Conservation (phyloP, 2,329 filamentous ascomycete genomes). For the Endoconidiophora polonica region DNA sequence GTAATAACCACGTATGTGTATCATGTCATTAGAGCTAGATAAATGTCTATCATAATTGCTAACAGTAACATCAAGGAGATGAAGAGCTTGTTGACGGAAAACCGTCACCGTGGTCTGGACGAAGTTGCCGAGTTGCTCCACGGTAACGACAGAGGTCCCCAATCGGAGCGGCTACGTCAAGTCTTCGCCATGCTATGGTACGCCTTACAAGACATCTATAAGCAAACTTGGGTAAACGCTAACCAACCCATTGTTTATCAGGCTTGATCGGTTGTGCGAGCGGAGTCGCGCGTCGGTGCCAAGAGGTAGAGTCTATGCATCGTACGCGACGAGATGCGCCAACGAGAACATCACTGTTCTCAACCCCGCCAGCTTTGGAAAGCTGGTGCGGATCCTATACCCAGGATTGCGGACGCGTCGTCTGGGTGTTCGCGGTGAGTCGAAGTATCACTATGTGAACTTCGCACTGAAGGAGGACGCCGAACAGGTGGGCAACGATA, state of each 20-base stretch:
- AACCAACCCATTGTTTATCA: conserved; percentile 21
- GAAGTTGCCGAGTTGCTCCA: conserved; percentile 63
- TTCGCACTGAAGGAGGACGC: conserved; percentile 42
- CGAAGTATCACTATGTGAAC: conserved; percentile 89
- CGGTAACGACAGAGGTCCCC: conserved; percentile 62
- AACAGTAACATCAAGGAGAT: conserved; percentile 33
- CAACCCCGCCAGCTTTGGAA: conserved; percentile 94
- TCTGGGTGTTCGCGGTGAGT: conserved; percentile 85
- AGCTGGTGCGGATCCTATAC: conserved; percentile 89
- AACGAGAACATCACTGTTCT: conserved; percentile 87
- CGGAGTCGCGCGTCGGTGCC: conserved; percentile 75
- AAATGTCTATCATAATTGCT: background rate
- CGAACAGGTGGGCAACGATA: conserved; percentile 8
- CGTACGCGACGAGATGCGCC: conserved; percentile 84
- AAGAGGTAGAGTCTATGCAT: conserved; percentile 82
- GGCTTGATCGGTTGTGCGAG: conserved; percentile 57
- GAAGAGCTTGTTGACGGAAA: conserved; percentile 55
- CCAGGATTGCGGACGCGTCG: conserved; percentile 85
- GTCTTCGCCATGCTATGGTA: conserved; percentile 84
- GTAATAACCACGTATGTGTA: conserved; percentile 9
- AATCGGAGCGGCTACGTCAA: conserved; percentile 69
- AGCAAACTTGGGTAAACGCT: background rate
- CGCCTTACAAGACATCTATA: conserved; percentile 19
- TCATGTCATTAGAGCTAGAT: background rate
- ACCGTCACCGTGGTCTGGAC: conserved; percentile 48